Percentiles rank a stretch among this genome's conserved stretches.
Conservation (phyloP, 805 yeast genomes). For the Spathaspora hagerdaliae region DNA sequence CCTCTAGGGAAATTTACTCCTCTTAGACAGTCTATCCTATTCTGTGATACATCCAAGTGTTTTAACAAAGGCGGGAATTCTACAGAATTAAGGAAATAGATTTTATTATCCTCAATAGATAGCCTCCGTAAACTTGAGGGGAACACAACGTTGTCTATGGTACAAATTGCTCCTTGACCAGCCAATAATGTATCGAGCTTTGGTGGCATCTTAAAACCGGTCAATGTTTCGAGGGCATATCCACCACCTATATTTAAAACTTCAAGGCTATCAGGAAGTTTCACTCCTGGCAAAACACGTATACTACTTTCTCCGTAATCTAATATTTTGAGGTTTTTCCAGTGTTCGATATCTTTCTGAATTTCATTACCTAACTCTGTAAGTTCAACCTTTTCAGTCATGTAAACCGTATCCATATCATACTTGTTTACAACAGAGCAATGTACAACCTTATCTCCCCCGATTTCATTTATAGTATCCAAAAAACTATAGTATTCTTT, state of each 20-base stretch:
- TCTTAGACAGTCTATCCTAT: constrained; percentile 35
- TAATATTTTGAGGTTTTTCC: constrained; percentile 29
- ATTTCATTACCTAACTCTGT: constrained; percentile 32
- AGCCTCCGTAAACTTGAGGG: constrained; percentile 30
- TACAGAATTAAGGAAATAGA: constrained; percentile 35
- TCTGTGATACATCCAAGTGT: constrained; percentile 33
- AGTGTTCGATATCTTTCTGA: constrained; percentile 29
- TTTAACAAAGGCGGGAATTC: constrained; percentile 31
- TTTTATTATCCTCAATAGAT: constrained; percentile 32
- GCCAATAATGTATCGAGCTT: constrained; percentile 26
- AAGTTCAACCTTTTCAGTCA: constrained; percentile 31
- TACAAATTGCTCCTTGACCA: constrained; percentile 28
- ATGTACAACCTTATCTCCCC: constrained; percentile 28
- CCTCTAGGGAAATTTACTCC: constrained; percentile 34
- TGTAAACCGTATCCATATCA: constrained; percentile 27
- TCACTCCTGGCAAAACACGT: constrained; percentile 35
- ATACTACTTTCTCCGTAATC: constrained; percentile 38
- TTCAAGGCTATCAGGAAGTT: constrained; percentile 34
- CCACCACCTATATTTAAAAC: constrained; percentile 39
- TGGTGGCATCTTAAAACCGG: constrained; percentile 37
- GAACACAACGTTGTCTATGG: constrained; percentile 33
- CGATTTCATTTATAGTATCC: constrained; percentile 15
- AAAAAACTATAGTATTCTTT: constrained; percentile 22
- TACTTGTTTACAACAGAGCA: constrained; percentile 38
- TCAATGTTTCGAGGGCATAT: constrained; percentile 32